A percentile compares a stretch with the other conserved stretches of the same genome.
These are phyloP conservation scores for Candida glucosophila DNA, from an alignment of 1,139 yeast species.

Conservation along the genomic window DNA sequence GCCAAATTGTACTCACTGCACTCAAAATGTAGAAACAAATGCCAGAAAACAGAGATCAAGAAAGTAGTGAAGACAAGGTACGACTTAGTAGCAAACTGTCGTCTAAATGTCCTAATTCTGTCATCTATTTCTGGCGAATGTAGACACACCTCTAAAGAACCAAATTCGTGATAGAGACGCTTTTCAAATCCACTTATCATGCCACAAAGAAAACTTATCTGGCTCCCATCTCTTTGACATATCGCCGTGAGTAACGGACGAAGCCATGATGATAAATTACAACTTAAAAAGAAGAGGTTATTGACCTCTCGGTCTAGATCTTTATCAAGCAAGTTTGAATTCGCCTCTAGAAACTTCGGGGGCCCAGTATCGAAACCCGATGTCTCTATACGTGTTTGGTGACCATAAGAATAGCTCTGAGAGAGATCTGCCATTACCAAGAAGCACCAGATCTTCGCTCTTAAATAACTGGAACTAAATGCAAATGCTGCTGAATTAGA, in stretches of 20 bases:
- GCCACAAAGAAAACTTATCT: slow-evolving; percentile 2
- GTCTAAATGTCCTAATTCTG: slow-evolving; percentile 1
- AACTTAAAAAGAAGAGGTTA: slow-evolving; percentile 2
- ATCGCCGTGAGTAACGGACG: neutral
- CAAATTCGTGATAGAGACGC: slow-evolving; percentile 2
- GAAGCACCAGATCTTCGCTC: slow-evolving; percentile 3
- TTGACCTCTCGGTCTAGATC: slow-evolving; percentile 1
- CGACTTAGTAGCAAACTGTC: slow-evolving; percentile 1
- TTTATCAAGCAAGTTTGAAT: slow-evolving; percentile 1
- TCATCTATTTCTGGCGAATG: neutral
- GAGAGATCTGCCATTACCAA: slow-evolving; percentile 3
- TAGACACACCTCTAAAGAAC: slow-evolving; percentile 1
- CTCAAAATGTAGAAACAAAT: slow-evolving; percentile 2
- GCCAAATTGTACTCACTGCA: slow-evolving; percentile 1
- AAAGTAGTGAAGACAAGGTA: slow-evolving; percentile 2
- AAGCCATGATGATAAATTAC: slow-evolving; percentile 1
- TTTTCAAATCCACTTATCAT: slow-evolving; percentile 1
- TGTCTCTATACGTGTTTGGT: neutral
- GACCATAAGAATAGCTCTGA: slow-evolving; percentile 3
- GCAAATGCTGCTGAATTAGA: neutral
- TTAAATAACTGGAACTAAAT: slow-evolving; percentile 1
- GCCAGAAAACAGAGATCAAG: slow-evolving; percentile 2
- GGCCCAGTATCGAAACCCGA: neutral
- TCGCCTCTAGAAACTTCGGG: neutral
- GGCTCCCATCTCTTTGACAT: slow-evolving; percentile 1